phyloP scores from a whole-genome alignment of 805 yeast genomes.

The Peterozyma toletana region DNA sequence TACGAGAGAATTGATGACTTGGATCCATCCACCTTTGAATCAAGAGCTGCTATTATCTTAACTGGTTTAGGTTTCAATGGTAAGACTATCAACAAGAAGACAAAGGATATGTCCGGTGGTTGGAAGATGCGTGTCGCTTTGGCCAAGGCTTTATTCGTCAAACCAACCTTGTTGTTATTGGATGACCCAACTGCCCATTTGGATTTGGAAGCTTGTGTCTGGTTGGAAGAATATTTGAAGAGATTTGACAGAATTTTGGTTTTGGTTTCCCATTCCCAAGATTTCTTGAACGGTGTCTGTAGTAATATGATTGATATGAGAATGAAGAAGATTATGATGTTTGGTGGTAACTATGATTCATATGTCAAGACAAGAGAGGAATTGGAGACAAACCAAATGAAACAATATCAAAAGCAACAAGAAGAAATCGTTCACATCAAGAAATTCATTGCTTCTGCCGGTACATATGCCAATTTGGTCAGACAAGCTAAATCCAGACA shows the following conservation, averaged over 20 bases:
- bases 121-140: constrained; percentile 99
- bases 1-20: constrained; percentile 93
- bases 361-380: constrained; percentile 92
- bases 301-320: constrained; percentile 98
- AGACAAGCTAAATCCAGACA: constrained; percentile 99
- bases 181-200: constrained; percentile 99
- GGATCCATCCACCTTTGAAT: constrained; percentile 95
- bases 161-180: constrained; percentile 88
- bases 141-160: constrained; percentile 95
- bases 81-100: constrained; percentile 81
- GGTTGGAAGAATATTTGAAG: constrained; percentile 98
- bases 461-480: constrained; percentile 98
- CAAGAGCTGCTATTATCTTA: constrained; percentile 91
- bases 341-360: constrained; percentile 98
- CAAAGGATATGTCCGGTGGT: constrained; percentile 99
- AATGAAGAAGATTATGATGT: constrained; percentile 60
- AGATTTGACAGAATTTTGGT: constrained; percentile 90
- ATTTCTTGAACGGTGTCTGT: constrained; percentile 98
- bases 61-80: constrained; percentile 96
- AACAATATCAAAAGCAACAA: constrained; percentile 94
- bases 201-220: constrained; percentile 98
- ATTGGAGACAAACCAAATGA: constrained; percentile 95
- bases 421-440: constrained; percentile 98
- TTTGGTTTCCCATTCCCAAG: constrained; percentile 96
- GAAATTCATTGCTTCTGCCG: constrained; percentile 98